Base-by-base conservation (phyloP, 441 rosid genomes). In the Gossypium gossypioides region DNA sequence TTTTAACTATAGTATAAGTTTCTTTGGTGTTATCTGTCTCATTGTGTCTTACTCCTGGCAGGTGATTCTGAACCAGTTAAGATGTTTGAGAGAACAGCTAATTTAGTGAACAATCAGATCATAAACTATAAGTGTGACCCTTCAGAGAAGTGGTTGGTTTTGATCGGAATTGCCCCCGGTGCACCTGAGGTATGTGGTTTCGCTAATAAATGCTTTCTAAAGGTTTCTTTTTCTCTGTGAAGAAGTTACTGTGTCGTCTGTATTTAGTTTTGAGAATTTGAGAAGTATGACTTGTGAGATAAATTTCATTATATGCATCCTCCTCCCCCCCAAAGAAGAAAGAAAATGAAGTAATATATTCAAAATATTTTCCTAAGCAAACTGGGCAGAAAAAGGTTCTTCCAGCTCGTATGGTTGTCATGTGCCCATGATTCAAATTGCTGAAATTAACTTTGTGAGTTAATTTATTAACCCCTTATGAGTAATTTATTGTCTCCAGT, bases 151-250 rank as follows among this genome's bases (percentile, higher is more conserved):
- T 96, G 99, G 99, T 73, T 96, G 83, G 97, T 96, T 73, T 84
- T 96, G 85, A 84, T 93, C 80, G 99, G 99, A 79, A 96, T 93
- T 75, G 97, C 99, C 68, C 99, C 96, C 68, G 99, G 99, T 67
- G 83, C 97, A 72, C 89, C 97, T 4, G 99, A 96, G 98, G 99
- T 96, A 87, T 34, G 71, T 57, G 48, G 65, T 2, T 80, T 10
- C 24, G 10, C 27, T 71, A 29, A 55, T 56, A 32, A 22, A 34
- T 56, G 65, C 25, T 52, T 51, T 71, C 16, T 59, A 10, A 56
- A 25, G 50, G 12, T 15, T 16, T 27, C 4, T 3, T 9, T 25
- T 68, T 65, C 40, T 0, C 6, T 37, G 15, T 44, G 29, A 46
- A 4, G 34, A 22, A 6, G 54, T 24, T 46, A 9, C 24, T n/a